phyloP scores from a whole-genome alignment of 495 filamentous ascomycete genomes.

The Amorphotheca resinae region DNA sequence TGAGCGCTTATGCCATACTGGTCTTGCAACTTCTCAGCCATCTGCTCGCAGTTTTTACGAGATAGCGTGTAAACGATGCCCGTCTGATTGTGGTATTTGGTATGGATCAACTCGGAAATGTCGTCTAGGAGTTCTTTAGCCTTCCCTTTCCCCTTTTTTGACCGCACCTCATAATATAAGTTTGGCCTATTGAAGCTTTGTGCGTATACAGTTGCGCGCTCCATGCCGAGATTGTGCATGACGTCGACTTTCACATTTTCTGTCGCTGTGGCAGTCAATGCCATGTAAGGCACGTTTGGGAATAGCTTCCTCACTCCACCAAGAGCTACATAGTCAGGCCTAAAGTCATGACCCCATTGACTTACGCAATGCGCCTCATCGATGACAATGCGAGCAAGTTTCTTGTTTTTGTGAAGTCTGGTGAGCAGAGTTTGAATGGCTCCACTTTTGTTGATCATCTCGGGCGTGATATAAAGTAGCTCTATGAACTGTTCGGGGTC shows the following conservation, averaged over 20 bases:
- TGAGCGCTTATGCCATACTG: conserved; percentile 55
- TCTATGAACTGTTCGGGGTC: conserved; percentile 60
- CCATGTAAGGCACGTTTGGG: conserved; percentile 77
- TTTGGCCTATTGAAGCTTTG: conserved; percentile 95
- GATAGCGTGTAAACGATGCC: conserved; percentile 93
- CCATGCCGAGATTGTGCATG: conserved; percentile 74
- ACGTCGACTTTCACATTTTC: conserved; percentile 84
- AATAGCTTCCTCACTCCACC: conserved; percentile 57
- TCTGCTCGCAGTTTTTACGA: conserved; percentile 65
- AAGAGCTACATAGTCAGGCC: conserved; percentile 86
- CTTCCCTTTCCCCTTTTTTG: conserved; percentile 40
- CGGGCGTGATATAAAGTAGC: conserved; percentile 87
- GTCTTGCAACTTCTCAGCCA: conserved; percentile 52
- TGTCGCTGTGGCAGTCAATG: conserved; percentile 89
- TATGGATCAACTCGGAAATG: conserved; percentile 62
- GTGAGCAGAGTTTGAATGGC: conserved; percentile 47
- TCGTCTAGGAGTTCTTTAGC: conserved; percentile 40
- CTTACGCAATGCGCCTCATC: conserved; percentile 98
- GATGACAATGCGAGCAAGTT: conserved; percentile 83
- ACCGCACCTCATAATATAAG: conserved; percentile 68
- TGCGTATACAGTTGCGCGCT: conserved; percentile 58
- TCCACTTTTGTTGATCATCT: conserved; percentile 80
- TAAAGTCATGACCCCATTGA: conserved; percentile 98
- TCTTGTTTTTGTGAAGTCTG: conserved; percentile 47
- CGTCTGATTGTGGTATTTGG: conserved; percentile 52